Conservation (phyloP, 768 basidiomycete genomes). For the Calocybe gangraenosa region DNA sequence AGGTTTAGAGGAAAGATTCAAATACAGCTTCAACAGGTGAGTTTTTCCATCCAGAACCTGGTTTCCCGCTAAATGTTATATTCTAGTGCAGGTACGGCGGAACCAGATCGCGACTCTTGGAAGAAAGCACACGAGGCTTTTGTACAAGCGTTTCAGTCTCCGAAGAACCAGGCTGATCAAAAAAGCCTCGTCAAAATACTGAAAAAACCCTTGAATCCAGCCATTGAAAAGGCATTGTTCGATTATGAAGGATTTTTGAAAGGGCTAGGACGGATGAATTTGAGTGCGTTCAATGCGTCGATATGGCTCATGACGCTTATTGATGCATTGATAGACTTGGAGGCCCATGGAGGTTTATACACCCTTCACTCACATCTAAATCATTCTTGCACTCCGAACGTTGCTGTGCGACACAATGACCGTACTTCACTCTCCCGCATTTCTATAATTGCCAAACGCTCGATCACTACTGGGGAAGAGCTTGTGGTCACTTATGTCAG, state of each 20-base stretch:
- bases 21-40: constrained; percentile 45
- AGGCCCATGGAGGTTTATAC: constrained; percentile 85
- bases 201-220: constrained; percentile 41
- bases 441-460: constrained; percentile 61
- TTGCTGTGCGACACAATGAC: constrained; percentile 75
- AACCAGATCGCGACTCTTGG: constrained; percentile 69
- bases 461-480: constrained; percentile 70
- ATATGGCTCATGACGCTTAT: constrained; percentile 5
- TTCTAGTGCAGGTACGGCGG: constrained; percentile 21
- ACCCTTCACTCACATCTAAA: constrained; percentile 84
- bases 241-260: constrained; percentile 72
- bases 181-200: constrained; percentile 58
- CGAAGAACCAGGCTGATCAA: constrained; percentile 42
- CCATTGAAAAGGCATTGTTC: constrained; percentile 59
- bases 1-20: constrained; percentile 68
- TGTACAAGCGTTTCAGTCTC: constrained; percentile 59
- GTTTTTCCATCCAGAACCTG: constrained; percentile 8
- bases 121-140: constrained; percentile 57
- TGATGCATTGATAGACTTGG: constrained; percentile 49
- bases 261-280: constrained; percentile 71
- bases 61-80: background rate
- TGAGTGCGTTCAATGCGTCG: constrained; percentile 52
- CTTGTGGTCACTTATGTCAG: constrained; percentile 77
- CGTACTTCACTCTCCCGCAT: constrained; percentile 69
- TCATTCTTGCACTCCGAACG: constrained; percentile 78